Evolutionary conservation across 2,329 filamentous ascomycete species (phyloP), one percentile per base, ranked within the genome.

Genomic region (Tolypocladium album): DNA sequence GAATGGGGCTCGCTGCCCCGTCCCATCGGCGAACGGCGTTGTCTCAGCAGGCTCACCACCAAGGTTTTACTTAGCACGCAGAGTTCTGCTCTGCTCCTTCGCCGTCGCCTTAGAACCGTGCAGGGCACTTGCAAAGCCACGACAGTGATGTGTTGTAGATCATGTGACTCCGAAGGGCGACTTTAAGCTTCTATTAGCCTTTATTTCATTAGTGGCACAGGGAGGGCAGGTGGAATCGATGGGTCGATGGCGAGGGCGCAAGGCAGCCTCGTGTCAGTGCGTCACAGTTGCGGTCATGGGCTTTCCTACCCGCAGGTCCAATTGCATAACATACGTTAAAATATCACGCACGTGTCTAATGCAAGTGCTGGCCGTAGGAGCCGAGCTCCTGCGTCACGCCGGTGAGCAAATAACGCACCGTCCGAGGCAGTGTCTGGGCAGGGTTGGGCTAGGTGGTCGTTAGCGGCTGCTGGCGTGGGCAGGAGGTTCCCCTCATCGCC

Each of bases 141-240:
- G 36, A 58, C 22, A 17, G 36, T 42, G 15, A 59, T 38, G 31
- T 3, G 50, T 42, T 42, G 15, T 20, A 9, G 31, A 55, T 59
- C 61, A 64, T 63, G 63, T 63, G 61, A 63, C 58, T 42, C 12
- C 20, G 9, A 9, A 24, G 45, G 13, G 43, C 34, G 34, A 22
- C 22, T 50, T 40, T 62, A 63, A 63, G 60, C 62, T 63, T 63
- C 55, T 58, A 63, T 63, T 63, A 60, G 59, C 56, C 60, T 63
- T 52, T 53, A 53, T 36, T 36, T 36, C 34, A 36, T 59, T 57
- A 60, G 55, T 43, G 55, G 55, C 22, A n/a, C 12, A 13, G 34
- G 27, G 8, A 42, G 38, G 38, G 22, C 11, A 13, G 27, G 31
- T 36, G 50, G 50, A 53, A 36, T 53, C 50, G 9, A 36, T 15